Base-by-base conservation (phyloP, 768 basidiomycete genomes). In the Boletus eberwhitei region DNA sequence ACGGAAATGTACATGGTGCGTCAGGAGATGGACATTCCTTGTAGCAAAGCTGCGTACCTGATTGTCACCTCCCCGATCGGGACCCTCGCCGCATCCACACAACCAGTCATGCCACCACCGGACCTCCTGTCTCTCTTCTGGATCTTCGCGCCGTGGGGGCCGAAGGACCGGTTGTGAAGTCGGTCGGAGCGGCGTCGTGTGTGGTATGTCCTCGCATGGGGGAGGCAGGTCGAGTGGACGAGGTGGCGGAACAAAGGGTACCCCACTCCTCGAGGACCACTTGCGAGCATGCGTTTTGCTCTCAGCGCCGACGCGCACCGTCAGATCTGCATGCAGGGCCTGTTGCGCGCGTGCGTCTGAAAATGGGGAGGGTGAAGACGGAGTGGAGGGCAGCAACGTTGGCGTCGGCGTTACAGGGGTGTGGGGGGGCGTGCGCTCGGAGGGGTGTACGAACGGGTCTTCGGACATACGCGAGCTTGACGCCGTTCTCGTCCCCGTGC, bases 51-150 rank as follows among this genome's bases (percentile, higher is more conserved):
- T 1, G 67, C 76, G 39, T 64, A 86, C 88, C 80, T 91, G 89
- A 58, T 78, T 68, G 50, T 90, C 84, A 6, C 86, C 87, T 41
- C 84, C 86, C 16, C 87, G 77, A 68, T 88, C 85, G 3, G 81
- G 73, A n/a, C 86, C 85, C 65, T 90, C 88, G 17, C 83, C 75
- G 59, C 88, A 89, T 13, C 89, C 89, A 67, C 89, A 91, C 57
- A 91, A 67, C 88, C 88, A 90, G 32, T 91, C 89, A 65, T 89
- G 88, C 89, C 89, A 91, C 89, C 89, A 91, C 56, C 80, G 73
- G 5, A 77, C 74, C 47, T 76, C 73, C 40, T 71, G 72, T 26
- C 58, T 64, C 36, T 69, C 72, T n/a, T 69, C 60, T 5, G 58
- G 54, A 19, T 67, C 54, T 35, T 42, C 19, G 34, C 41, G 61